Evolutionary conservation across 2,329 filamentous ascomycete species (phyloP), one percentile per base, ranked within the genome.

Genomic region (Diaporthe caulivora): DNA sequence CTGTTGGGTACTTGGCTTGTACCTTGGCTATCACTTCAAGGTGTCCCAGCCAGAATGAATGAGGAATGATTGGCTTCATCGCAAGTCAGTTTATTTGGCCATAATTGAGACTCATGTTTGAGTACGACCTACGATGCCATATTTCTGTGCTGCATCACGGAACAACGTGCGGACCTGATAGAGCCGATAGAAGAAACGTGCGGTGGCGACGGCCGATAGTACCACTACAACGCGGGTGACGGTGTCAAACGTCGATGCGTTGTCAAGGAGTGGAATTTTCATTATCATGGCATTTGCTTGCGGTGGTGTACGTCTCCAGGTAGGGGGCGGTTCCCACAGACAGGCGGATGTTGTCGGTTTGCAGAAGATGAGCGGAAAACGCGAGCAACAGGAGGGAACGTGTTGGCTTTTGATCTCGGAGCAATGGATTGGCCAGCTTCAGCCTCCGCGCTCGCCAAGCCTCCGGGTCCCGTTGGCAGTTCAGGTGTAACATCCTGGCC

Each of bases 11-110:
- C 54, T 78, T 78, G 42, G 76, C 62, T 72, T 79, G 78, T 21
- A 80, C 47, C 53, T 80, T 79, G 10, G 74, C 78, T 18, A 81
- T 69, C 9, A 77, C 68, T 10, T 69, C 42, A 26, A 83, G 71
- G 57, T 83, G 81, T 13, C 81, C 82, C 15, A 82, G 76, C 29
- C 83, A 74, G 70, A 81, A 80, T 1, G 79, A 81, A 69, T 83
- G 82, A 13, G 81, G 81, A n/a, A 82, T 70, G 42, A 80, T 78
- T 11, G 80, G 78, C 82, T 82, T 72, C 15, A 24, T 7, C 15
- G 13, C 13, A 21, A n/a, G 18, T 74, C 21, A 73, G 58, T 17
- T 9, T 8, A 54, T 5, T 26, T 17, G 37, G 13, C 37, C 8
- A 17, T 5, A 9, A n/a, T 7, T 31, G 44, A 31, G 51, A 21